Base-by-base conservation (phyloP, 164 flowering plant species). In the Vitis rotundifolia region DNA sequence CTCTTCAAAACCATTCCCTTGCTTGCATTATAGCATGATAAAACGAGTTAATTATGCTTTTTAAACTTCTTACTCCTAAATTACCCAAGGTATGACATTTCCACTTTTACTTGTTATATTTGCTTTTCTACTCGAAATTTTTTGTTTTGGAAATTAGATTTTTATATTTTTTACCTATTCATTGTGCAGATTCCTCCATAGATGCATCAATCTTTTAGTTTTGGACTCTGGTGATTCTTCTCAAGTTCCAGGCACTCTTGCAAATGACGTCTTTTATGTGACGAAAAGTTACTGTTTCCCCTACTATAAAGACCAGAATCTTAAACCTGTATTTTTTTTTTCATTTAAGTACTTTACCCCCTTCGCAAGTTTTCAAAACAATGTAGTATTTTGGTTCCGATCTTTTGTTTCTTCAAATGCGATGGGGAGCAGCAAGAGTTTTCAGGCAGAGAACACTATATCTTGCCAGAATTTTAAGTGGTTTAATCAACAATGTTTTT, bases 221-320 rank as follows among this genome's bases (percentile, higher is more conserved):
- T 84, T 84, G 83, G 85, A 81, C 83, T 73, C 79, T 80, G 80
- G 79, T 82, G 87, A 81, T 76, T 83, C 81, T 81, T 79, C 83
- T 84, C 82, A 84, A 81, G 87, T 84, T 78, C 80, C 71, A 68
- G 77, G 71, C 74, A 67, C 71, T 73, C 76, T 63, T 81, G 78
- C 85, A 81, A 79, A 83, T 64, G 78, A 65, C 54, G 74, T 76
- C 80, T 80, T 80, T 74, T 73, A 63, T 73, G 68, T 78, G 71
- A 66, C 66, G 63, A 76, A 75, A 69, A 70, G 76, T 70, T 48
- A 65, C 71, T 64, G 22, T 76, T 79, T 79, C 71, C 44, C 72
- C 76, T 60, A 52, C 76, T 63, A 19, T 57, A 79, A 74, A 74
- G 78, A 68, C 72, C 64, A 66, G 84, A 72, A 37, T 75, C 72